A percentile compares a stretch with the other conserved stretches of the same genome.
Conservation (phyloP, 73 alveolate species). For the Paramecium caudatum region DNA sequence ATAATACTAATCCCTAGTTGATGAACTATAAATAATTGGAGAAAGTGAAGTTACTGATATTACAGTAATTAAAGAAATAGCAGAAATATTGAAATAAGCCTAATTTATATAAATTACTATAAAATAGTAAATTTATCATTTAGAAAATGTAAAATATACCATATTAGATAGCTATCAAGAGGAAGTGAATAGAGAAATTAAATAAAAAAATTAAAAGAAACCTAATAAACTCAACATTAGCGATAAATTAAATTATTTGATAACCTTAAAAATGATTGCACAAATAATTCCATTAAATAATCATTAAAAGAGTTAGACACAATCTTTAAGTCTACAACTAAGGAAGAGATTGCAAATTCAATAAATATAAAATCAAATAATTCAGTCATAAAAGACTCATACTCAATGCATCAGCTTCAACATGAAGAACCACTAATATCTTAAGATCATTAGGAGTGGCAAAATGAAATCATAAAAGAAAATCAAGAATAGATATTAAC, state of each 20-base stretch:
- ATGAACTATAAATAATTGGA: constrained; percentile 40
- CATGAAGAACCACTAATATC: not conserved
- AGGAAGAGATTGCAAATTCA: not conserved
- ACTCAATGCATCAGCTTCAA: not conserved
- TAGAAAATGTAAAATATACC: constrained; percentile 35
- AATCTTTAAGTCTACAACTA: constrained; percentile 9
- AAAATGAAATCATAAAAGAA: constrained; percentile 26
- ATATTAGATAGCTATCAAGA: constrained; percentile 31
- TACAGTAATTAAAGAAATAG: not conserved
- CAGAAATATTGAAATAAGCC: not conserved
- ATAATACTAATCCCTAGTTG: not conserved
- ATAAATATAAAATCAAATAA: not conserved
- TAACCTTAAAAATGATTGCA: not conserved
- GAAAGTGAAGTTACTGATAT: constrained; percentile 37
- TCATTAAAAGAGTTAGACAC: constrained; percentile 5
- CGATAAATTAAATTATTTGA: not conserved
- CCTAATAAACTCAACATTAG: not conserved
- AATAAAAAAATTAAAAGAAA: constrained; percentile 60
- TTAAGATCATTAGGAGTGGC: constrained; percentile 29
- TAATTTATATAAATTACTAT: not conserved
- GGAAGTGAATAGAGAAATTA: constrained; percentile 51
- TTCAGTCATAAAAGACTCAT: not conserved
- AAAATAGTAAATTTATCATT: constrained; percentile 14
- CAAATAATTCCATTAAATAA: not conserved
- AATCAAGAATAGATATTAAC: not conserved